Conservation (phyloP, 2,329 filamentous ascomycete genomes). For the Leptographium radiaticola region DNA sequence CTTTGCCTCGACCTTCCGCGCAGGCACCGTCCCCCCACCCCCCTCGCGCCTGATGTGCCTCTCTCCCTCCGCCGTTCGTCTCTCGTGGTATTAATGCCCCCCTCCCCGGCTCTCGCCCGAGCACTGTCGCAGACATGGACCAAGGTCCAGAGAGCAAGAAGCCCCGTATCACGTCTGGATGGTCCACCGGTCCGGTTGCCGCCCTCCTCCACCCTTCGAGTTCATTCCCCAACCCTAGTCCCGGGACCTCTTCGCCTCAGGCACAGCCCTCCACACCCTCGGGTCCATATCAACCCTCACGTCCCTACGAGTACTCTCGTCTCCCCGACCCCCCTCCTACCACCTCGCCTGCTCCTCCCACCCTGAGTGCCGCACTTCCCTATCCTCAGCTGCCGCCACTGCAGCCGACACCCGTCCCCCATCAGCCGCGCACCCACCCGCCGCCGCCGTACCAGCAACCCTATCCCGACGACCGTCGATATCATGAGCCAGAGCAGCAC, state of each 20-base stretch:
- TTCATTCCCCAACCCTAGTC: slow-evolving; percentile 32
- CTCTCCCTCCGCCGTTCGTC: slow-evolving; percentile 5
- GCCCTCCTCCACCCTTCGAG: slow-evolving; percentile 13
- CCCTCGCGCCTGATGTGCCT: slow-evolving; percentile 3
- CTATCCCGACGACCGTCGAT: slow-evolving; percentile 36
- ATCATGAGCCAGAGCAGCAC: slow-evolving; percentile 42
- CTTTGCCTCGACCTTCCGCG: neutral
- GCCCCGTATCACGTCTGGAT: slow-evolving; percentile 35
- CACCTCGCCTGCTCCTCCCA: slow-evolving; percentile 1
- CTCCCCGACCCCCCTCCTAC: slow-evolving; percentile 19
- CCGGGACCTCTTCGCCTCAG: slow-evolving; percentile 18
- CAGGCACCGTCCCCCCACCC: neutral
- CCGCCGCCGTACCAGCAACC: slow-evolving; percentile 26
- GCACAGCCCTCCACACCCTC: slow-evolving; percentile 19
- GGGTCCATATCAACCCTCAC: slow-evolving; percentile 24
- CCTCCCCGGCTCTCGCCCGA: slow-evolving; percentile 1
- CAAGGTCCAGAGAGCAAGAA: slow-evolving; percentile 46
- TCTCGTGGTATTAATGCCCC: slow-evolving; percentile 15
- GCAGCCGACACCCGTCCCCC: neutral
- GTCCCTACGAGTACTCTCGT: slow-evolving; percentile 25
- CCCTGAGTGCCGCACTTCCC: neutral
- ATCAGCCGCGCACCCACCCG: slow-evolving; percentile 9
- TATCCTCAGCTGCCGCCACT: slow-evolving; percentile 1
- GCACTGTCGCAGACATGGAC: slow-evolving; percentile 40
- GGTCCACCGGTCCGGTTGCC: neutral